A percentile compares a stretch with the other conserved stretches of the same genome.
These are phyloP conservation scores for Themeda triandra DNA, from an alignment of 176 grass and related monocot species.

Conservation along the genomic window DNA sequence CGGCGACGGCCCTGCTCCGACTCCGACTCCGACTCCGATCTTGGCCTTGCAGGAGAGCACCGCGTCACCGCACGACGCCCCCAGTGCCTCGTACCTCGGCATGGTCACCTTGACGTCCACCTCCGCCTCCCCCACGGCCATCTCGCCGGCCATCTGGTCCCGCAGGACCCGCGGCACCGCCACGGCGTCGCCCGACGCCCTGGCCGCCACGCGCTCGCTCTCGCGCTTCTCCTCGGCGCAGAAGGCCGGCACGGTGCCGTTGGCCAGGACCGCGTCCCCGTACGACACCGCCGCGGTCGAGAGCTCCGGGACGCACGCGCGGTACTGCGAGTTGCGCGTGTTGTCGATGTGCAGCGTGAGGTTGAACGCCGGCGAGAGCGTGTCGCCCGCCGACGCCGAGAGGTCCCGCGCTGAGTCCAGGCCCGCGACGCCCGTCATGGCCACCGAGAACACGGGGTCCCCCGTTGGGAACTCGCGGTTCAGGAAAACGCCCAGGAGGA, in stretches of 20 bases:
- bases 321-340: neutral
- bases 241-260: neutral
- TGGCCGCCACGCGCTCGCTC: neutral
- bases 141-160: neutral
- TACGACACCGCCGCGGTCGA: constrained; percentile 13
- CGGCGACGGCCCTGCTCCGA: too few relatives aligned
- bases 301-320: neutral
- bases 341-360: constrained; percentile 6
- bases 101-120: constrained; percentile 18
- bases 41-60: constrained; percentile 18
- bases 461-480: fast-evolving
- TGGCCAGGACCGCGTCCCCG: constrained; percentile 2
- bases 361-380: constrained; percentile 27
- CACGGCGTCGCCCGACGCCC: constrained; percentile 18
- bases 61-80: neutral
- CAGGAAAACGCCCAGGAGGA: neutral
- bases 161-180: neutral
- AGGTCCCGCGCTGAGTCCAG: too few relatives aligned
- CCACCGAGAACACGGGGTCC: neutral
- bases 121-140: neutral
- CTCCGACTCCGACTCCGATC: neutral
- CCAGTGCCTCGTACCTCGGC: neutral
- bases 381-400: neutral
- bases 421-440: constrained; percentile 6
- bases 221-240: neutral